Conservation (phyloP, 1,284 basidiomycete species). For the Naganishia sp. region DNA sequence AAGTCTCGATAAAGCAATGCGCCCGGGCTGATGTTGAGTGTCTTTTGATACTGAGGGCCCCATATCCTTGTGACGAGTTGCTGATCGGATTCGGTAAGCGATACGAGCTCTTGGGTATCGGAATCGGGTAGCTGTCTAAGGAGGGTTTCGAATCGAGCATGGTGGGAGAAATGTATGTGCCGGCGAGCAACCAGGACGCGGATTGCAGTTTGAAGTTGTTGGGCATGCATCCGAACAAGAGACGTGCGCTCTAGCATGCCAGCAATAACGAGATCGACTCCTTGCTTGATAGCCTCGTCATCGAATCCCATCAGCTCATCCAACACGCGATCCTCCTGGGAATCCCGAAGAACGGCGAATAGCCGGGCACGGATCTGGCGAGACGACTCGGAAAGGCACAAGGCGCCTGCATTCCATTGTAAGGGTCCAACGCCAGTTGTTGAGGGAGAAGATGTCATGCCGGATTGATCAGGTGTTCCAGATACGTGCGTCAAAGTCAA, state of each 20-base stretch:
- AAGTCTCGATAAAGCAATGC: not conserved
- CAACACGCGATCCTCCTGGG: not conserved
- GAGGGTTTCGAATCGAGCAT: not conserved
- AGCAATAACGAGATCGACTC: conserved; percentile 1
- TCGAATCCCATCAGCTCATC: not conserved
- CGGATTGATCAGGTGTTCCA: not conserved
- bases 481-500: not conserved
- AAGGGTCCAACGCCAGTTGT: too few species aligned
- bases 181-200: not conserved
- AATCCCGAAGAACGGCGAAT: not conserved
- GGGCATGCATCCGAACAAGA: not conserved
- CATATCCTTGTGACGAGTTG: not conserved
- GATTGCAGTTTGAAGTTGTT: not conserved
- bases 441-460: too few species aligned
- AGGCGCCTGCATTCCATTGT: too few species aligned
- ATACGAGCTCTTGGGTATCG: not conserved
- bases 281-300: not conserved
- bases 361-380: too few species aligned
- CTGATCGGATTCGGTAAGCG: not conserved
- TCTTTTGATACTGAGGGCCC: not conserved
- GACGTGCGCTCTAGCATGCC: not conserved
- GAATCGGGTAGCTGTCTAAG: not conserved
- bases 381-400: not conserved
- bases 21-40: not conserved
- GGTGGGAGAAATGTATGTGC: not conserved